Base-by-base conservation (phyloP, 768 basidiomycete genomes). In the Tremella fuciformis region DNA sequence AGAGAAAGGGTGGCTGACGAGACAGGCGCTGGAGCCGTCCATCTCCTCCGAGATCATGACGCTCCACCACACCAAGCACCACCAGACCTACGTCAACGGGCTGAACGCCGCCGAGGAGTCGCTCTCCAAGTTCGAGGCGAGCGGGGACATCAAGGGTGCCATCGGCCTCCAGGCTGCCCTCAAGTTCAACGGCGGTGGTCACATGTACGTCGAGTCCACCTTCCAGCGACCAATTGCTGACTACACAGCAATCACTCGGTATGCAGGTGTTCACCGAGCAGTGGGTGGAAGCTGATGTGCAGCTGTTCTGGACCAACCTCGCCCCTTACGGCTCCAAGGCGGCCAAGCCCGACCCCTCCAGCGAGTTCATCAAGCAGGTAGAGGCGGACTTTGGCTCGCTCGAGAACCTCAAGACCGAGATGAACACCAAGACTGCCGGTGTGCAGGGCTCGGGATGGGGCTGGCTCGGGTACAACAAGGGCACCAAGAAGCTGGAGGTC, bases 401-500 rank as follows among this genome's bases (percentile, higher is more conserved):
- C 61, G 89, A 92, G 0, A 80, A 77, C 52, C 73, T 96, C 66
- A 85, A 85, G 79, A 85, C 84, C 70, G 83, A 90, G 74, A 87
- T 96, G 79, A 97, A 94, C 78, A 78, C 88, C 37, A 82, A 86
- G 42, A 90, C 91, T 44, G 85, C 85, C 41, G 89, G 79, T 34
- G 89, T 97, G 59, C 93, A 96, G 74, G 93, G 92, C 24, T 89
- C 87, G 52, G 92, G 91, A 40, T 96, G 93, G 92, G 92, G 90
- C 61, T 97, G 92, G 93, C 82, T 96, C 73, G 91, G 88, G 26
- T 88, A 84, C 74, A 87, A 87, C 75, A 58, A 82, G 13, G 64
- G 73, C 22, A 83, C 81, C 39, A 84, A 86, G 77, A 87, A 83
- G 78, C 84, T 99, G 50, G 92, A 94, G 77, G 84, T 96, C 53